Base-by-base conservation (phyloP, 2,329 filamentous ascomycete species). In the Pyricularia pennisetigena region DNA sequence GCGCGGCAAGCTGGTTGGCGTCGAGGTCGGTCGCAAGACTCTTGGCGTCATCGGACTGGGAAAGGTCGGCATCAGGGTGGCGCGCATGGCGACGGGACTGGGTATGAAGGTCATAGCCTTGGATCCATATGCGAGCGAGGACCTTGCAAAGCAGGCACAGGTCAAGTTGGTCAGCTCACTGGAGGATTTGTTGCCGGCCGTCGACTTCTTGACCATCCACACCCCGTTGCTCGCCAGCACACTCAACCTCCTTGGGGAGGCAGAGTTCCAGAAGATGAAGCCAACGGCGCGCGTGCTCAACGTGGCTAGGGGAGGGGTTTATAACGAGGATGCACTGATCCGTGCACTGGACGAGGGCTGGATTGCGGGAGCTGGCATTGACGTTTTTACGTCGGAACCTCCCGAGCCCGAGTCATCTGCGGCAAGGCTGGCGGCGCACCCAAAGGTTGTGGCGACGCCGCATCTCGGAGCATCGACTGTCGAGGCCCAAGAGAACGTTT, bases 21-120 rank as follows among this genome's bases (percentile, higher is more conserved):
- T 93, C 23, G 91, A 94, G 76, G 88, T 94, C 12, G 90, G 91
- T 66, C 86, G 88, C 64, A 94, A 94, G 79, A 90, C 86, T 0
- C 80, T 94, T 7, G 90, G 88, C 0, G 89, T 94, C 66, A 86
- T 95, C 57, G 92, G 92, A 1, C 79, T 94, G 29, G 92, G 92
- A n/a, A 94, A 94, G 80, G 91, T 94, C 30, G 92, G 92, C 26
- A 82, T 94, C 74, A 91, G 90, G 66, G 91, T 94, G 20, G 92
- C 91, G 23, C 83, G 90, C n/a, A 90, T 93, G 80, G 90, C 89
- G 9, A 89, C 88, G 67, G 91, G 91, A 0, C 79, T 94, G 29
- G 90, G 90, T 0, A 94, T 94, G 91, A 86, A 85, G 61, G 85
- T 94, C 14, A 78, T 89, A 20, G 91, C 90, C 0, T 85, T 91